A percentile compares a stretch with the other conserved stretches of the same genome.
These are phyloP conservation scores for Paecilomyces sp. DNA, from an alignment of 2,329 filamentous ascomycete genomes.

Conservation along the genomic window DNA sequence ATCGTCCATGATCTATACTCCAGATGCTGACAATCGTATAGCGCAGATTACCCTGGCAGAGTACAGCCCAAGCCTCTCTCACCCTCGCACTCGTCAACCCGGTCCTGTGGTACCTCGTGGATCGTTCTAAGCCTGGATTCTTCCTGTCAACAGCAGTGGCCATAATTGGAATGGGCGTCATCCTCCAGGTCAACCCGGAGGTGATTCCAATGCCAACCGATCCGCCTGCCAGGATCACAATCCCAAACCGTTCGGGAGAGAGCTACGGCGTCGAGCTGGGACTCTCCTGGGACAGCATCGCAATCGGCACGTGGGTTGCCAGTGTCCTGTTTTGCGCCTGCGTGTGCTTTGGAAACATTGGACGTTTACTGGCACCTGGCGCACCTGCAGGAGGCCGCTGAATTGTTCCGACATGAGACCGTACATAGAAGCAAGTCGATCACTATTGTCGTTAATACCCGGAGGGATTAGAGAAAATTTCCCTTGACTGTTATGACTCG, in stretches of 20 bases:
- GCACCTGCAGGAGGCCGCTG: slow-evolving; percentile 13
- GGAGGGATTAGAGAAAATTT: background rate
- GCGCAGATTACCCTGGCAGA: slow-evolving; percentile 89
- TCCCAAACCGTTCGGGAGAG: slow-evolving; percentile 18
- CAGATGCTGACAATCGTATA: slow-evolving; percentile 28
- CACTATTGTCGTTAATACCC: background rate
- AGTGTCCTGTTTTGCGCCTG: slow-evolving; percentile 93
- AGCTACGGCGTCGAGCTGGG: slow-evolving; percentile 24
- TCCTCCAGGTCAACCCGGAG: slow-evolving; percentile 69
- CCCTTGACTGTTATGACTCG: background rate
- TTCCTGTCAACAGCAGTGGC: slow-evolving; percentile 69
- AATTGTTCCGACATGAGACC: slow-evolving; percentile 1
- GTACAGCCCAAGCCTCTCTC: slow-evolving; percentile 84
- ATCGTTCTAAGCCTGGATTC: slow-evolving; percentile 80
- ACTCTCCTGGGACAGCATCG: slow-evolving; percentile 46
- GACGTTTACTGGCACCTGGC: slow-evolving; percentile 63
- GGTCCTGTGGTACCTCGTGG: slow-evolving; percentile 91
- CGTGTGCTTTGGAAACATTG: slow-evolving; percentile 94
- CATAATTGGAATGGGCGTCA: slow-evolving; percentile 62
- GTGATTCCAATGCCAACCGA: slow-evolving; percentile 64
- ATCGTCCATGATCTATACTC: slow-evolving; percentile 1
- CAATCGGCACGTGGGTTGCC: slow-evolving; percentile 76
- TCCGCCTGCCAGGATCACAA: slow-evolving; percentile 21
- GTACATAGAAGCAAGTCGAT: background rate
- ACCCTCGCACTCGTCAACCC: slow-evolving; percentile 88